Conservation (phyloP, 305 asterid species). For the Fraxinus xanthoxyloides region DNA sequence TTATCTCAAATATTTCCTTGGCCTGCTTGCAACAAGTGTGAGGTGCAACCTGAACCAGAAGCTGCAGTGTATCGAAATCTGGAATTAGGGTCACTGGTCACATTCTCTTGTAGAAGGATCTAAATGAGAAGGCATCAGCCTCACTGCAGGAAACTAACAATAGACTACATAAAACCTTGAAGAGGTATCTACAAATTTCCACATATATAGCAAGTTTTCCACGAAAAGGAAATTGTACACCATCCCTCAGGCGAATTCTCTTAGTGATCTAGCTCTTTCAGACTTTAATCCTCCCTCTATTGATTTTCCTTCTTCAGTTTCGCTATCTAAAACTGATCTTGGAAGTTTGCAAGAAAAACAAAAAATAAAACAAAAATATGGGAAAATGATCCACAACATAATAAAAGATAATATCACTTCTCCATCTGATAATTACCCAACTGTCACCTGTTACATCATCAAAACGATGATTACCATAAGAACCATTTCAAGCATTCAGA, state of each 20-base stretch:
- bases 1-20: background rate
- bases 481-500: constrained; percentile 16
- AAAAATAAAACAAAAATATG: background rate
- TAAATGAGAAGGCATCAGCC: background rate
- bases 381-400: background rate
- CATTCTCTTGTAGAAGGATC: background rate
- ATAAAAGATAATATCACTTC: background rate
- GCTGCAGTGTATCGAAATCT: background rate
- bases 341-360: background rate
- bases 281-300: background rate
- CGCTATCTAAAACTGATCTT: constrained; percentile 1
- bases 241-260: constrained; percentile 1
- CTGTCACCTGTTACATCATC: background rate
- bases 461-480: constrained; percentile 6
- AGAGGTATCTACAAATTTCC: constrained; percentile 2
- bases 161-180: constrained; percentile 9
- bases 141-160: constrained; percentile 1
- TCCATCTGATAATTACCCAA: constrained; percentile 1
- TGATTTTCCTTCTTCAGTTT: background rate
- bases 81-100: background rate
- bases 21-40: background rate
- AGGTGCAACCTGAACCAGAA: background rate
- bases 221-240: background rate
- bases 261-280: background rate
- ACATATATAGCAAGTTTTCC: background rate